Percentiles rank a stretch among this genome's conserved stretches.
These are phyloP conservation scores for Termitomyces sp. DNA, from an alignment of 768 basidiomycete species.

Conservation along the genomic window DNA sequence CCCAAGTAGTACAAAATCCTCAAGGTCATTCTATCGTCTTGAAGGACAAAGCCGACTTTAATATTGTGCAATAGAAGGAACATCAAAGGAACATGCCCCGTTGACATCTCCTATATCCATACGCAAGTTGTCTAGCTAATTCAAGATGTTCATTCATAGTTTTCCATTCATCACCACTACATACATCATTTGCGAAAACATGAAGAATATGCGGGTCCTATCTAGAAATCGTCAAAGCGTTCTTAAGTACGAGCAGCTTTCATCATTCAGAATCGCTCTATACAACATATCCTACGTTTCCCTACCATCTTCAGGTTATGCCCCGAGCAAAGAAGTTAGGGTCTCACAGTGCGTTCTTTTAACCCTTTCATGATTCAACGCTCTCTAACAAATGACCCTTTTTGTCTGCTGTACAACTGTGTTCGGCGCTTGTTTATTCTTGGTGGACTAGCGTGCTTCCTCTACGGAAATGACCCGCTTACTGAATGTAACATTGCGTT, in stretches of 20 bases:
- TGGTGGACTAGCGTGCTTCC: too few relatives aligned
- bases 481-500: too few relatives aligned
- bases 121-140: background rate
- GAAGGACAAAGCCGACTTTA: background rate
- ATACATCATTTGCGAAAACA: constrained; percentile 3
- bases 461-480: too few relatives aligned
- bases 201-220: constrained; percentile 1
- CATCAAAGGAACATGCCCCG: background rate
- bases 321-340: too few relatives aligned
- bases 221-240: too few relatives aligned
- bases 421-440: too few relatives aligned
- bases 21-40: constrained; percentile 1
- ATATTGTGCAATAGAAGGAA: background rate
- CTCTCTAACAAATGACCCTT: too few relatives aligned
- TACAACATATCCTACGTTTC: background rate
- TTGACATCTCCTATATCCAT: constrained; percentile 1
- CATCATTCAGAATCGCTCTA: background rate
- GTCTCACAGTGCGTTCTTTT: too few relatives aligned
- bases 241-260: background rate
- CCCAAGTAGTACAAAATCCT: background rate
- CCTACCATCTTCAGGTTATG: too few relatives aligned
- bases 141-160: background rate
- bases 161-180: constrained; percentile 3
- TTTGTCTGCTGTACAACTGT: too few relatives aligned
- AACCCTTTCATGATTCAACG: too few relatives aligned